Percentiles rank a stretch among this genome's conserved stretches.
These are phyloP conservation scores for Tulasnella sp. DNA, from an alignment of 768 basidiomycete species.

Conservation along the genomic window DNA sequence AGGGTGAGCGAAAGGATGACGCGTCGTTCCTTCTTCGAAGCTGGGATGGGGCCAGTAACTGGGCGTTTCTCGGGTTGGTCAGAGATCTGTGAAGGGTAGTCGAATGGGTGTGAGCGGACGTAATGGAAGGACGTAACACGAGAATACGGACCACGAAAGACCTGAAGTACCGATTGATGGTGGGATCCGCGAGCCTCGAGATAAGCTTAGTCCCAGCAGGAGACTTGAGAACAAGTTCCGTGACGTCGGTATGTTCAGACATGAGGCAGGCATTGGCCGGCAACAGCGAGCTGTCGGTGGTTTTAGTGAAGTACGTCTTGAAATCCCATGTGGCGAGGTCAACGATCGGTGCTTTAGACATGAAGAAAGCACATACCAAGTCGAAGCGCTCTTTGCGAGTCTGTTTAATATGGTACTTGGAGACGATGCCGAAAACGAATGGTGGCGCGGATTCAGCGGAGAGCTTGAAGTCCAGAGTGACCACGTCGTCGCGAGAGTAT, in stretches of 20 bases:
- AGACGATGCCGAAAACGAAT: constrained; percentile 78
- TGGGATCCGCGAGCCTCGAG: constrained; percentile 54
- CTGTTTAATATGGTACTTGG: constrained; percentile 65
- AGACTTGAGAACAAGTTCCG: constrained; percentile 65
- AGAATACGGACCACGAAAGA: constrained; percentile 60
- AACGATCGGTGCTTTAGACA: neutral
- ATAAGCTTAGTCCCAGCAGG: constrained; percentile 43
- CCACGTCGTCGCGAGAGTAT: constrained; percentile 56
- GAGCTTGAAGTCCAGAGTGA: constrained; percentile 76
- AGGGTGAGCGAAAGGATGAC: constrained; percentile 59
- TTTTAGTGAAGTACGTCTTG: constrained; percentile 60
- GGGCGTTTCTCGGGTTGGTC: constrained; percentile 80
- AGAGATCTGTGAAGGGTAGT: constrained; percentile 48
- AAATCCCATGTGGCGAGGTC: constrained; percentile 6
- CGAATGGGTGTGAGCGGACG: constrained; percentile 6
- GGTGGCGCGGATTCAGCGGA: constrained; percentile 38
- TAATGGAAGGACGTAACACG: neutral
- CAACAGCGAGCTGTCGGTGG: constrained; percentile 54
- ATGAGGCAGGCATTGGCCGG: constrained; percentile 62
- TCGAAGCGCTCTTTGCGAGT: constrained; percentile 78
- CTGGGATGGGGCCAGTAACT: constrained; percentile 37
- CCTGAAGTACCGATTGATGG: constrained; percentile 67
- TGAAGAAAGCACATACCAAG: constrained; percentile 48
- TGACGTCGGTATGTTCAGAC: constrained; percentile 84
- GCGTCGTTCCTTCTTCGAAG: constrained; percentile 56